Evolutionary conservation across 805 yeast species (phyloP), one percentile per base, ranked within the genome.

Genomic region (Sugiyamaella boreocaroliniensis): DNA sequence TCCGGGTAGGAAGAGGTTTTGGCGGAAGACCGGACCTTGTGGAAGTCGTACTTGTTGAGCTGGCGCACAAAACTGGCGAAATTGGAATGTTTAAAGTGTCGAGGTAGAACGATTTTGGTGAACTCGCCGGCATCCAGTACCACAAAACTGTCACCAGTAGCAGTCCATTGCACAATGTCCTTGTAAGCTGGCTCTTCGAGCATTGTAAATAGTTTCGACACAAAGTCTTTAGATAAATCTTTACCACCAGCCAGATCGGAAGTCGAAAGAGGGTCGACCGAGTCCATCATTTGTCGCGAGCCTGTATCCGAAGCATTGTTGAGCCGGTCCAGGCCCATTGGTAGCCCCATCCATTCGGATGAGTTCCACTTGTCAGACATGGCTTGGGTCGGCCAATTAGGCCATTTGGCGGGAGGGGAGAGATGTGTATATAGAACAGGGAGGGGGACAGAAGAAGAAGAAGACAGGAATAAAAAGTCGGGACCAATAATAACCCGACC

Each of bases 1-100:
- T 59, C 62, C 20, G 58, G 58, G 43, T 61, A 59, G 11, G 45
- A 45, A 40, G 41, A 34, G 10, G 12, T 32, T 10, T 10, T 32
- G 37, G 37, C 12, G 12, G 37, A 14, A 55, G 52, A 42, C 65
- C 92, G 87, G 45, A 93, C 95, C 71, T 93, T 93, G 74, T 93
- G 99, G 74, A 93, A 93, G 69, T 92, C 99, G 66, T 93, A 93
- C 70, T 93, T 93, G 76, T 93, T 93, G 62, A 93, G 75, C 67
- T 93, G 99, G 45, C 99, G 79, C 18, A 92, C 98, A 72, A 92
- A 92, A 61, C 90, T 81, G 40, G 98, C 92, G 71, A 92, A 93
- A 71, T 93, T 93, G 53, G 89, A 81, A 70, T 93, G 99, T 64
- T 90, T 92, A 74, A 93, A 93, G 69, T 92, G 96, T 49, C 83